Base-by-base conservation (phyloP, 176 grass and related monocot species). In the Calamus simplicifolius region DNA sequence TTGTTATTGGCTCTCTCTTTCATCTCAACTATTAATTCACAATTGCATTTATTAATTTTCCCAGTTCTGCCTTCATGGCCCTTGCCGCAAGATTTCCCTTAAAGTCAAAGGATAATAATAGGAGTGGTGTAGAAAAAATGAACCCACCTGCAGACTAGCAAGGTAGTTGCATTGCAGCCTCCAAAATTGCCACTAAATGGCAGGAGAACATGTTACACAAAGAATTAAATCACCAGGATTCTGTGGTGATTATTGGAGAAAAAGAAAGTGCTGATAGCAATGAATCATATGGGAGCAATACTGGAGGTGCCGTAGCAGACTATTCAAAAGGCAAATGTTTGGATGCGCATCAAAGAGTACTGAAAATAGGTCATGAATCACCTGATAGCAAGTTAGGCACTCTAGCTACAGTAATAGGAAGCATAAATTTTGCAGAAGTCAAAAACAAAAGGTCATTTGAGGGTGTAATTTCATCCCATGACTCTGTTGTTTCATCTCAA, bases 51-150 rank as follows among this genome's bases (percentile, higher is more conserved):
- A 17, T 69, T 16, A 63, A 56, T 75, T 72, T 66, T 66, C 56
- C 59, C 78, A 95, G 89, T 78, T 86, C 85, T 62, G 82, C 85
- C 65, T 95, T 89, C 55, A 95, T 95, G 85, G 65, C 75, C 1
- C 76, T 95, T 73, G 85, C 79, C 48, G 72, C 85, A 50, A 89
- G 68, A 73, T 95, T 82, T 70, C 81, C 81, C 53, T 58, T 51
- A 25, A 89, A 89, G 48, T 53, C 64, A 66, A 43, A 10, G 35
- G 54, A 61, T 58, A 59, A 30, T 19, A 57, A 56, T 73, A n/a
- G 56, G 60, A 52, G 71, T 66, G 17, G 52, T 57, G 64, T 15
- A 14, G 50, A 85, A 61, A 77, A 60, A 49, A 59, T 25, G 64
- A n/a, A 30, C 30, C 25, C 53, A 67, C 28, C 57, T 73, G 51